Evolutionary conservation across 129 eudicot species (phyloP).

Genomic region (Oenanthe sinensis): DNA sequence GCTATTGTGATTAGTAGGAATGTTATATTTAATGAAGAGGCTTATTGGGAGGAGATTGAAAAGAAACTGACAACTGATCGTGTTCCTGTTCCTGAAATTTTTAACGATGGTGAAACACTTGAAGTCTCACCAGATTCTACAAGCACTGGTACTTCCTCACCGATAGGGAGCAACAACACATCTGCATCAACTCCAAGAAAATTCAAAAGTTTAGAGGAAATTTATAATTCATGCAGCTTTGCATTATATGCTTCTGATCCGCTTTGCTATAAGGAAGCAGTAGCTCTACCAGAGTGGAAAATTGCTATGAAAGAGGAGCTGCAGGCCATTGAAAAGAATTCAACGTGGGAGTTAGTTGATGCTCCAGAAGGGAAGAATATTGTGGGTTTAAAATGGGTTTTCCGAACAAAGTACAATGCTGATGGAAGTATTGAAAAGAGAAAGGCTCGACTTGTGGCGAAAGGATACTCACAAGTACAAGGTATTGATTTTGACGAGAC

Average conservation of each 20-base stretch:
- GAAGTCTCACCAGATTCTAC: too few species aligned
- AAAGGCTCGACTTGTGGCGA: conserved; percentile 6
- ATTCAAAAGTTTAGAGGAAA: background rate
- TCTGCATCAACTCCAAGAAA: background rate
- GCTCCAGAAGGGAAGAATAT: background rate
- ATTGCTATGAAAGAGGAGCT: background rate
- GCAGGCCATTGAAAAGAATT: background rate
- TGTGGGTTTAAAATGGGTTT: background rate
- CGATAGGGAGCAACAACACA: background rate
- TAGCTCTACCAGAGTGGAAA: background rate
- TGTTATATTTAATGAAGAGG: background rate
- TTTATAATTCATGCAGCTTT: background rate
- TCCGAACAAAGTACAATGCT: background rate
- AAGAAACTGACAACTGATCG: background rate
- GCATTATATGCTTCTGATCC: conserved; percentile 7
- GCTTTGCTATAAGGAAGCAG: background rate
- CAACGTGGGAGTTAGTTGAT: background rate
- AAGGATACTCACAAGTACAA: conserved; percentile 12
- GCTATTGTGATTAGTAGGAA: background rate
- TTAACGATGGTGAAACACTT: background rate
- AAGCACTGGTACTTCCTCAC: background rate
- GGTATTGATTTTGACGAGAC: conserved; percentile 10
- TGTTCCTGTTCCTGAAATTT: too few species aligned
- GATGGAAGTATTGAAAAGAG: conserved; percentile 10
- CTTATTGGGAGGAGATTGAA: background rate